Percentiles rank a stretch among this genome's conserved stretches.
Conservation (phyloP, 257 asterid species). For the Dorcoceras hygrometricum region DNA sequence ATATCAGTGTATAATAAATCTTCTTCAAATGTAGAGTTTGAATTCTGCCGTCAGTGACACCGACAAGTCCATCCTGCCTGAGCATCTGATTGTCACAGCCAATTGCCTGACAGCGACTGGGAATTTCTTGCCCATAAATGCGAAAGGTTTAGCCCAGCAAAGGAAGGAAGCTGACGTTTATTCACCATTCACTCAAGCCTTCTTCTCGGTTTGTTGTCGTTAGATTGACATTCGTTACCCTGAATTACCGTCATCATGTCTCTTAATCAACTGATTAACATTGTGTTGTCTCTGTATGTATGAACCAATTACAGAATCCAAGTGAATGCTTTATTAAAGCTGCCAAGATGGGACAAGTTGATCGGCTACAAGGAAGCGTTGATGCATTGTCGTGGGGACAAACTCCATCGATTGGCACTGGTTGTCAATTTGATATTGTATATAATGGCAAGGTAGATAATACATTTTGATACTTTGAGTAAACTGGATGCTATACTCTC, state of each 20-base stretch:
- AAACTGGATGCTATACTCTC: background rate
- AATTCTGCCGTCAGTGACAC: conserved; percentile 65
- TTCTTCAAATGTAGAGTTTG: conserved; percentile 56
- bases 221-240: conserved; percentile 12
- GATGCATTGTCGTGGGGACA: conserved; percentile 92
- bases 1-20: conserved; percentile 22
- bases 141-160: conserved; percentile 72
- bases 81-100: conserved; percentile 72
- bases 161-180: conserved; percentile 57
- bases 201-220: conserved; percentile 60
- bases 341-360: conserved; percentile 62
- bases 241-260: conserved; percentile 6
- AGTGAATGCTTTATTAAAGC: conserved; percentile 65
- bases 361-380: conserved; percentile 67
- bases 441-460: conserved; percentile 56
- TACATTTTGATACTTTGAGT: conserved; percentile 14
- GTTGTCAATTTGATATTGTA: conserved; percentile 61
- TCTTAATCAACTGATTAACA: conserved; percentile 15
- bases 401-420: conserved; percentile 79
- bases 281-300: conserved; percentile 21
- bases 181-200: conserved; percentile 80
- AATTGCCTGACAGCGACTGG: conserved; percentile 79
- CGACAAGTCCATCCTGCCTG: conserved; percentile 76
- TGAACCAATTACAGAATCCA: conserved; percentile 58
- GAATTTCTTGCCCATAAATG: conserved; percentile 64